Conservation (phyloP, 2,329 filamentous ascomycete species). For the Pseudogymnoascus sp. region DNA sequence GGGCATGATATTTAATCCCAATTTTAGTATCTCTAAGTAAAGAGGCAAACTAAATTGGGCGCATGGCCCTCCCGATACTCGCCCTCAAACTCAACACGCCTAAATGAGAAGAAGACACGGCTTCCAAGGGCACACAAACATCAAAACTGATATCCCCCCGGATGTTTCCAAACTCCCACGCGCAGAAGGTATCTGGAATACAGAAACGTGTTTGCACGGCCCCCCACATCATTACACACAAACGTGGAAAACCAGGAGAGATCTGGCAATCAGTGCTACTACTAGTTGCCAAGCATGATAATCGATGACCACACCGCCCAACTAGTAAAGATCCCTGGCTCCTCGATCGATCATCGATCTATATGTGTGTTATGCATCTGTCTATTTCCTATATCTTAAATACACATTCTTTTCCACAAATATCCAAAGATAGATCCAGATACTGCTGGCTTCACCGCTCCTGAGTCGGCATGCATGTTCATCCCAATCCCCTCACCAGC, state of each 20-base stretch:
- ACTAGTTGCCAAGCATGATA: neutral
- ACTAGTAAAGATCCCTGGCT: neutral
- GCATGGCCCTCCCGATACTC: neutral
- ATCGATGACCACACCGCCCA: neutral
- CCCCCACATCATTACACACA: neutral
- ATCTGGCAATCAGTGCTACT: neutral
- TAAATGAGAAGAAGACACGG: neutral
- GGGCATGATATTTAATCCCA: neutral
- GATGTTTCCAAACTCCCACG: neutral
- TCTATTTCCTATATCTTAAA: neutral
- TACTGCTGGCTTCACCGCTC: neutral
- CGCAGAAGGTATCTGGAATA: neutral
- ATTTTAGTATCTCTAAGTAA: neutral
- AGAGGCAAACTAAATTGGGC: neutral
- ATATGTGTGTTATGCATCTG: neutral
- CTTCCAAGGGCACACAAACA: neutral
- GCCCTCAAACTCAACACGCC: neutral
- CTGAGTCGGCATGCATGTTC: neutral
- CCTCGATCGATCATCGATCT: neutral
- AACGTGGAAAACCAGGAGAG: neutral
- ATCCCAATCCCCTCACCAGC: neutral
- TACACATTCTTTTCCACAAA: neutral
- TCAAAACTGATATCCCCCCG: neutral
- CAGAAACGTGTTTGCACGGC: slow-evolving; percentile 4
- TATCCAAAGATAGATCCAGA: neutral